Evolutionary conservation across 495 filamentous ascomycete species (phyloP).

Genomic region (Podospora pseudopauciseta): DNA sequence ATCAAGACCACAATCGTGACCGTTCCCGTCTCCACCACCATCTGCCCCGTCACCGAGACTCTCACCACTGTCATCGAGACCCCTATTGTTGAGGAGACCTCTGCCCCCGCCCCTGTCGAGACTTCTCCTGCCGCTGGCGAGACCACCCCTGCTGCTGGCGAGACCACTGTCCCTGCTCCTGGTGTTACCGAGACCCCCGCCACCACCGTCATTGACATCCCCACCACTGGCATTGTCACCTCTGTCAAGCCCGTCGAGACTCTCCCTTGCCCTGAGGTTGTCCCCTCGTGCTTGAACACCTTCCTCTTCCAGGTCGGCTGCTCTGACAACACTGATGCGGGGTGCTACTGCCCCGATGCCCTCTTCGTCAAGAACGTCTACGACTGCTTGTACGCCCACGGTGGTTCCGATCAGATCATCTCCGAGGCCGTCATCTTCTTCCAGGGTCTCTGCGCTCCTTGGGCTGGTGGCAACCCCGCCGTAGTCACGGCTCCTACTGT

Average conservation of each 20-base stretch:
- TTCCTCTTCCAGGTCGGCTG: slow-evolving; percentile 76
- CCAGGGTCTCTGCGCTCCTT: slow-evolving; percentile 82
- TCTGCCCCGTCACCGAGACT: slow-evolving; percentile 51
- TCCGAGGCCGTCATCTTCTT: slow-evolving; percentile 75
- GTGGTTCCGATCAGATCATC: slow-evolving; percentile 61
- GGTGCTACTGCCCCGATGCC: slow-evolving; percentile 82
- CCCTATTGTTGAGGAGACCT: slow-evolving; percentile 3
- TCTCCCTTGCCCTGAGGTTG: slow-evolving; percentile 62
- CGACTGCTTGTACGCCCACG: slow-evolving; percentile 75
- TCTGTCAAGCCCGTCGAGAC: slow-evolving; percentile 45
- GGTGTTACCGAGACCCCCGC: slow-evolving; percentile 7
- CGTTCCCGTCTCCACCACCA: slow-evolving; percentile 60
- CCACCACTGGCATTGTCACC: slow-evolving; percentile 24
- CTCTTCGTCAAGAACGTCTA: slow-evolving; percentile 77
- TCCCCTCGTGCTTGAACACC: slow-evolving; percentile 91
- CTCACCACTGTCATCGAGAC: slow-evolving; percentile 23
- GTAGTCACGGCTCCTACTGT: slow-evolving; percentile 66
- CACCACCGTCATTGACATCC: slow-evolving; percentile 8
- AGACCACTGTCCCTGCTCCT: slow-evolving; percentile 4
- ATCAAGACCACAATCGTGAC: slow-evolving; percentile 52
- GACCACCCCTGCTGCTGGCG: background rate
- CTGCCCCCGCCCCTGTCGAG: slow-evolving; percentile 8
- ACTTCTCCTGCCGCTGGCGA: background rate
- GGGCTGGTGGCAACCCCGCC: slow-evolving; percentile 72
- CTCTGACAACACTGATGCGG: slow-evolving; percentile 73